These are phyloP conservation scores for Boletus vermiculosoides DNA, from an alignment of 768 basidiomycete species.

Conservation along the genomic window DNA sequence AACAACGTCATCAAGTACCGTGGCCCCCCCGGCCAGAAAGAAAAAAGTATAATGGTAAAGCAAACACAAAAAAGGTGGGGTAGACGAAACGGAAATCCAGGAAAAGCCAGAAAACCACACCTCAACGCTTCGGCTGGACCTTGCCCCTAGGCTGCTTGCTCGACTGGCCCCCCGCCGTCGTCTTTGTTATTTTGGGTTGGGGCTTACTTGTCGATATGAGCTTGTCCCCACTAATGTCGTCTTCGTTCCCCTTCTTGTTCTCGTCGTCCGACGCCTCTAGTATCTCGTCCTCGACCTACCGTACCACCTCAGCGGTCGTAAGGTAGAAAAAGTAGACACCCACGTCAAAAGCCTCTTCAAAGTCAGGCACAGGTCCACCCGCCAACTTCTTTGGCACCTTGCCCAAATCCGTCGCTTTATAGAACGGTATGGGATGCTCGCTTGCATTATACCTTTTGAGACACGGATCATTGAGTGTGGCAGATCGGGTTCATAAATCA, in stretches of 20 bases:
- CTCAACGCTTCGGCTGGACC: slow-evolving; percentile 18
- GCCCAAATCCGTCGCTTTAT: slow-evolving; percentile 81
- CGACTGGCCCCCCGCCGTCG: neutral
- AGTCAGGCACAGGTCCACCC: slow-evolving; percentile 74
- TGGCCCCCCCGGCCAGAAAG: neutral
- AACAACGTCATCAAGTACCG: neutral
- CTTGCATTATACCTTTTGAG: slow-evolving; percentile 68
- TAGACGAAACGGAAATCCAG: neutral
- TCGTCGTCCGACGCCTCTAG: slow-evolving; percentile 51
- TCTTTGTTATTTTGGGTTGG: slow-evolving; percentile 31
- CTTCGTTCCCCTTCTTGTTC: slow-evolving; percentile 21
- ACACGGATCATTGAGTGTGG: neutral
- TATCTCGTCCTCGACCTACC: slow-evolving; percentile 46
- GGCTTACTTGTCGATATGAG: slow-evolving; percentile 56
- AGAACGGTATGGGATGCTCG: slow-evolving; percentile 94
- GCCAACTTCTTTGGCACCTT: slow-evolving; percentile 80
- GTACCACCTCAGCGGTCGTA: slow-evolving; percentile 1
- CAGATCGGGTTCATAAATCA: too few species aligned
- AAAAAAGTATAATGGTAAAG: too few species aligned
- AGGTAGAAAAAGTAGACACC: slow-evolving; percentile 23
- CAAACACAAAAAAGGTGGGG: neutral
- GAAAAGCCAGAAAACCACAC: too few species aligned
- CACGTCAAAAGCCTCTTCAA: slow-evolving; percentile 89
- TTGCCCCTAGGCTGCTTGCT: slow-evolving; percentile 21
- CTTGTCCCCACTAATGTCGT: slow-evolving; percentile 47